Base-by-base conservation (phyloP, 805 yeast species). In the Ascoidea rubescens region DNA sequence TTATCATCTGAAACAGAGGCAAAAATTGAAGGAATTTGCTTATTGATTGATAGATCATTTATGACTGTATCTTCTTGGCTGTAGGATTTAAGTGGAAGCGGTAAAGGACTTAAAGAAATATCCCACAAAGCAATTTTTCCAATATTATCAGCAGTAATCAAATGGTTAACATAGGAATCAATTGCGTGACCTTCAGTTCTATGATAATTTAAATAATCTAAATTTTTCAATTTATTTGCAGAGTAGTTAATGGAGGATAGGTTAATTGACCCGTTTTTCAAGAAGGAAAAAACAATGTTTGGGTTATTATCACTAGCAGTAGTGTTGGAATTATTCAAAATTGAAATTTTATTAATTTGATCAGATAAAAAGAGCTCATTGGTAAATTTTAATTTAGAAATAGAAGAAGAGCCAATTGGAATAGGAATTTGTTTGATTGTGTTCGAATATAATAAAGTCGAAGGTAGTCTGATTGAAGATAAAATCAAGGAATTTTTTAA, bases 1-100 rank as follows among this genome's bases (percentile, higher is more conserved):
- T 69, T 70, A 60, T 84, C 89, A 62, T 86, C 95, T 33, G 87
- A 71, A 5, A 77, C 89, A 3, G 91, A 79, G 1, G 82, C 91
- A 58, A 87, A 76, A 33, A 84, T 52, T 32, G 69, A 60, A 52
- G 69, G 64, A 44, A 67, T 63, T 43, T 62, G 59, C 16, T 63
- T 61, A 57, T 76, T 79, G 79, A 84, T 79, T 1, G 84, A 70
- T 31, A 87, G 68, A 57, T 82, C 93, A 64, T 84, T 86, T 42
- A 85, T 79, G 5, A 75, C 75, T 1, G 82, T 77, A 16, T 45
- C 51, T 46, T 31, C 21, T 5, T 49, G 48, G 31, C 28, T 51
- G 8, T n/a, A 32, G 43, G 14, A 7, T 30, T 4, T 33, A 14
- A 5, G 16, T n/a, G 7, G 52, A n/a, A 64, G 54, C 14, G 88